Evolutionary conservation across 2,329 filamentous ascomycete species (phyloP), one percentile per base, ranked within the genome.

Genomic region (Aschersonia sp.): DNA sequence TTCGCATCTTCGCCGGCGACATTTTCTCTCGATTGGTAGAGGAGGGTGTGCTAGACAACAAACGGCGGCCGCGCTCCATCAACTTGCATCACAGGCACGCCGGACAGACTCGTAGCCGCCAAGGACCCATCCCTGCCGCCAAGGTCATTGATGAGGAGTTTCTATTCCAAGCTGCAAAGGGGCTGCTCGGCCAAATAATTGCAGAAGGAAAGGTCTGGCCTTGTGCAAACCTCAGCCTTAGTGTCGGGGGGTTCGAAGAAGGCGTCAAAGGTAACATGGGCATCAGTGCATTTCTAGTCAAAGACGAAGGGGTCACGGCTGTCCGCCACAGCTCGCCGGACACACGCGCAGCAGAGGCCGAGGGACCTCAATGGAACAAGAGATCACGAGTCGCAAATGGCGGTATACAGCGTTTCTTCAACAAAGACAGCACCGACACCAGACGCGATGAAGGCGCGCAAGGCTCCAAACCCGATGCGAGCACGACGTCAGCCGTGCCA

Each of bases 181-280:
- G 75, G 29, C 69, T 97, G 14, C 71, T 97, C 4, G 75, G 75
- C 30, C 88, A 95, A 56, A 80, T 94, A 37, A 72, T 87, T 9
- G 74, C 76, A 2, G 87, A 94, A 54, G 87, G 86, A 1, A 71
- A 75, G 46, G 81, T 85, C 12, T 97, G 88, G 87, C 92, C 92
- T 6, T 97, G 92, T 60, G 73, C 80, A n/a, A 92, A 95, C 59
- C 70, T 98, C 7, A 92, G 86, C 49, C 67, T 97, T 43, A 89
- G 84, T 53, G 87, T 97, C 30, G 82, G 80, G n/a, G 89, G 87
- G 0, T 96, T 97, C 54, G 89, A 97, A 62, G 88, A 96, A 54
- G 85, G 87, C 2, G 70, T 90, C 49, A 79, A 75, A 41, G 84
- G 86, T 5, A 97, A 95, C 58, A 82, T 81, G 70, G 86, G 84